These are phyloP conservation scores for Hysterium pulicare DNA, from an alignment of 2,329 filamentous ascomycete species.

Conservation along the genomic window DNA sequence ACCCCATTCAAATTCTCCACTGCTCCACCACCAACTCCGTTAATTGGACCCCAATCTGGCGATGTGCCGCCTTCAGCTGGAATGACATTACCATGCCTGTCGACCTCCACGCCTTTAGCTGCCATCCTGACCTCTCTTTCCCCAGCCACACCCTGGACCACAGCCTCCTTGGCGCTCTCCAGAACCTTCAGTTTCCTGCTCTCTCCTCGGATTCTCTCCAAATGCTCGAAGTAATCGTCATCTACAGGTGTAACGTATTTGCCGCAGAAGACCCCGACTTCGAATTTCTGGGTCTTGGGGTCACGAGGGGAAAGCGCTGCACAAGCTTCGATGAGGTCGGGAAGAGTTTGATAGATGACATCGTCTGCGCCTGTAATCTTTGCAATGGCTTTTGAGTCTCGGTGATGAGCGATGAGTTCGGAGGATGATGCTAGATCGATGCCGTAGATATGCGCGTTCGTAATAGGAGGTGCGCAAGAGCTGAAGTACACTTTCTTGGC, in stretches of 20 bases:
- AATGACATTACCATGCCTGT: constrained; percentile 55
- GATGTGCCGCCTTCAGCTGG: constrained; percentile 40
- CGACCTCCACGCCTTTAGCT: constrained; percentile 58
- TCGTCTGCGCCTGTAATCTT: constrained; percentile 69
- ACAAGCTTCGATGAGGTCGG: constrained; percentile 78
- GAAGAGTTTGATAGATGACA: constrained; percentile 73
- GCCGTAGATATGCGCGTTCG: constrained; percentile 82
- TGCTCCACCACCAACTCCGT: constrained; percentile 15
- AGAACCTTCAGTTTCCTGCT: constrained; percentile 65
- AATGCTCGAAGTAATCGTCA: constrained; percentile 76
- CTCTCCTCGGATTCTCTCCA: constrained; percentile 69
- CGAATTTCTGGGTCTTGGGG: constrained; percentile 63
- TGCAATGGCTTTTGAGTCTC: constrained; percentile 59
- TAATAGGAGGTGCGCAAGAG: constrained; percentile 78
- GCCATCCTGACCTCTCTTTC: constrained; percentile 61
- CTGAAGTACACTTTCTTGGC: constrained; percentile 81
- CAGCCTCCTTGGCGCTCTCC: constrained; percentile 61
- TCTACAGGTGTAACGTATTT: constrained; percentile 79
- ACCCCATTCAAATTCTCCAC: not conserved
- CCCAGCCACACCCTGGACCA: constrained; percentile 60
- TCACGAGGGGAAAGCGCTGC: constrained; percentile 63
- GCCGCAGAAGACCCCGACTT: constrained; percentile 89
- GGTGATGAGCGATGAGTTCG: constrained; percentile 69
- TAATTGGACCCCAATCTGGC: constrained; percentile 23
- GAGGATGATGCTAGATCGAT: constrained; percentile 70